Base-by-base conservation (phyloP, 2,329 filamentous ascomycete species). In the Scedosporium boydii region DNA sequence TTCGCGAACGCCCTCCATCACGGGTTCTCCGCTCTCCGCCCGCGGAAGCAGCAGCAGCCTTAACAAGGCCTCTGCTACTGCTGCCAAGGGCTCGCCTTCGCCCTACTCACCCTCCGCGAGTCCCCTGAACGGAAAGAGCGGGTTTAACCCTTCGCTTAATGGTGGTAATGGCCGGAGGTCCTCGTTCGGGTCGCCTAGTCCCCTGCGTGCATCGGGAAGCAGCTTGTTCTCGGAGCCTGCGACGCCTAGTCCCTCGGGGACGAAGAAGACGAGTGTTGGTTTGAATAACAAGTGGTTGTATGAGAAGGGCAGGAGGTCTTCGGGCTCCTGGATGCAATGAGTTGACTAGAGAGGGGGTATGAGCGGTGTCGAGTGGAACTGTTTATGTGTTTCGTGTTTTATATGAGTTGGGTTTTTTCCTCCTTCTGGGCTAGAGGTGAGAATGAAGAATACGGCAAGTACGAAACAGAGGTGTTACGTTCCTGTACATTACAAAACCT, bases 201-300 rank as follows among this genome's bases (percentile, higher is more conserved):
- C 80, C 56, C 78, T 85, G 64, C 81, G 76, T 60, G 77, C 44
- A 4, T 48, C 58, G 38, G 34, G 38, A 10, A 56, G 59, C 75
- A 63, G 62, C 44, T 62, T 76, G 34, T 84, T 86, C 65, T 73
- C 78, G 21, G 84, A 84, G n/a, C 85, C 88, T 1, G 80, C 82
- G 14, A 87, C 88, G 18, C 89, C 90, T 1, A 93, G 87, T 66
- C 89, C 90, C 0, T 76, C 77, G 5, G 76, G 79, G 5, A 81
- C 82, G 44, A 91, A 89, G 76, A 83, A 86, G 63, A 87, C 87
- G 51, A 92, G 85, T 67, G 85, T 96, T 60, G 86, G 87, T 0
- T 71, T 97, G 70, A 97, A 93, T 75, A 96, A 87, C 77, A 96
- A 95, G 77, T 98, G 93, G 93, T 75, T 97, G 64, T 98, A 96